Evolutionary conservation across 169 alveolate species (phyloP).

Genomic region (Plasmodium sp.): DNA sequence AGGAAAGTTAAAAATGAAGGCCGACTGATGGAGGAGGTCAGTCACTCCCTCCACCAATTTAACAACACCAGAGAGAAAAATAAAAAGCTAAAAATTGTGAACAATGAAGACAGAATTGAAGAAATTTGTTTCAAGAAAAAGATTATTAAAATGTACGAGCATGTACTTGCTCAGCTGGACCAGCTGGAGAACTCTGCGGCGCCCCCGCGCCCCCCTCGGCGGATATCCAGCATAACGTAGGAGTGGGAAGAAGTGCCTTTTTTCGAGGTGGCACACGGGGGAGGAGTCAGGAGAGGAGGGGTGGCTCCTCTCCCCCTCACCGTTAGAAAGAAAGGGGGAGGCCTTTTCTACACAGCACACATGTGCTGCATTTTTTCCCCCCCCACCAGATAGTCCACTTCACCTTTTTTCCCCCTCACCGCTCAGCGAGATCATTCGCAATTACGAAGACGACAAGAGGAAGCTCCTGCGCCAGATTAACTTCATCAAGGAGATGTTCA

Average conservation of each 20-base stretch:
- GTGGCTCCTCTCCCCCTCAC: not conserved
- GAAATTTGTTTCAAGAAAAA: slow-evolving; percentile 47
- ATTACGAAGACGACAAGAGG: slow-evolving; percentile 41
- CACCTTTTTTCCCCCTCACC: not conserved
- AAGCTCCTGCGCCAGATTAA: slow-evolving; percentile 36
- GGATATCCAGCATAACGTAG: slow-evolving; percentile 31
- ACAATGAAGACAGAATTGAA: slow-evolving; percentile 50
- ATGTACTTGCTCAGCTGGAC: slow-evolving; percentile 10
- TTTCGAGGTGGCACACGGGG: not conserved
- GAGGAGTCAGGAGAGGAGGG: not conserved
- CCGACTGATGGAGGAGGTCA: slow-evolving; percentile 4
- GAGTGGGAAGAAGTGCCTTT: not conserved
- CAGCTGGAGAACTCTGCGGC: not conserved
- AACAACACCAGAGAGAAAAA: slow-evolving; percentile 22
- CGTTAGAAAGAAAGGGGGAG: not conserved
- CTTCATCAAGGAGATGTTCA: slow-evolving; percentile 36
- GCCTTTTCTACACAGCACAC: not conserved
- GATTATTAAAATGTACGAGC: slow-evolving; percentile 54
- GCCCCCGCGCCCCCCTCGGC: not conserved
- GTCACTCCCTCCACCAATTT: slow-evolving; percentile 7
- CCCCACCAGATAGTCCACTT: not conserved
- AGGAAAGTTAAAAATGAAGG: not conserved
- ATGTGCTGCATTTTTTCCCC: not conserved
- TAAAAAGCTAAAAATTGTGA: slow-evolving; percentile 6
- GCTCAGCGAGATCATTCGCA: slow-evolving; percentile 31